A percentile compares a stretch with the other conserved stretches of the same genome.
Conservation (phyloP, 2,329 filamentous ascomycete species). For the Diaporthe helianthi region DNA sequence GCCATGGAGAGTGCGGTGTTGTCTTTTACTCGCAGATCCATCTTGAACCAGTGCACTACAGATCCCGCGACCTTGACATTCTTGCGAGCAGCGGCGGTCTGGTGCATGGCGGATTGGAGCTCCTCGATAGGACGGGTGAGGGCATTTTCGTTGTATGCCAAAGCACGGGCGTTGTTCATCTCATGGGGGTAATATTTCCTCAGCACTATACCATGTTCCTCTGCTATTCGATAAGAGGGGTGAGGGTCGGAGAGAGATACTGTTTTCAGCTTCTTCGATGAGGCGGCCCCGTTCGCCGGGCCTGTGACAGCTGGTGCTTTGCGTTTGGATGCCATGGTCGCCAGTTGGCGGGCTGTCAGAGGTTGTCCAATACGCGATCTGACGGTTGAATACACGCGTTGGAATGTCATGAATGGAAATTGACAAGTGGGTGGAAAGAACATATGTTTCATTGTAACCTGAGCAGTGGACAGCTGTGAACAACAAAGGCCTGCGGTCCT, state of each 20-base stretch:
- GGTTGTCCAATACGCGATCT: neutral
- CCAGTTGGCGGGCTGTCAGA: neutral
- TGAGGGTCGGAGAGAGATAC: conserved; percentile 47
- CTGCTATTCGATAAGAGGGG: conserved; percentile 53
- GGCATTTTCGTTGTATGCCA: conserved; percentile 73
- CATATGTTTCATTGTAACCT: neutral
- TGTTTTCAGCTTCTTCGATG: conserved; percentile 28
- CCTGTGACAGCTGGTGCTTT: conserved; percentile 12
- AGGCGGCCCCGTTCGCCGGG: neutral
- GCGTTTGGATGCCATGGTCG: conserved; percentile 36
- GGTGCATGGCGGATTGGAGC: conserved; percentile 65
- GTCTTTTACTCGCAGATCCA: conserved; percentile 76
- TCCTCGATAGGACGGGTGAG: conserved; percentile 77
- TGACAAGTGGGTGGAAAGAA: too few species aligned
- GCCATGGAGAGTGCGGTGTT: conserved; percentile 76
- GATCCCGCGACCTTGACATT: conserved; percentile 62
- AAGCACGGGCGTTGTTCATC: conserved; percentile 81
- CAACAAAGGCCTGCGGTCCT: neutral
- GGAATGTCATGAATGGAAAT: neutral
- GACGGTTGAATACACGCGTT: neutral
- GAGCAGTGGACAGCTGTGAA: neutral
- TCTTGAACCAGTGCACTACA: conserved; percentile 91
- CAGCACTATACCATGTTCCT: conserved; percentile 68
- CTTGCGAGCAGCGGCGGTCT: conserved; percentile 63
- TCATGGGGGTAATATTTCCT: conserved; percentile 84